Conservation (phyloP, 2,329 filamentous ascomycete genomes). For the Chrysosporium queenslandicum region DNA sequence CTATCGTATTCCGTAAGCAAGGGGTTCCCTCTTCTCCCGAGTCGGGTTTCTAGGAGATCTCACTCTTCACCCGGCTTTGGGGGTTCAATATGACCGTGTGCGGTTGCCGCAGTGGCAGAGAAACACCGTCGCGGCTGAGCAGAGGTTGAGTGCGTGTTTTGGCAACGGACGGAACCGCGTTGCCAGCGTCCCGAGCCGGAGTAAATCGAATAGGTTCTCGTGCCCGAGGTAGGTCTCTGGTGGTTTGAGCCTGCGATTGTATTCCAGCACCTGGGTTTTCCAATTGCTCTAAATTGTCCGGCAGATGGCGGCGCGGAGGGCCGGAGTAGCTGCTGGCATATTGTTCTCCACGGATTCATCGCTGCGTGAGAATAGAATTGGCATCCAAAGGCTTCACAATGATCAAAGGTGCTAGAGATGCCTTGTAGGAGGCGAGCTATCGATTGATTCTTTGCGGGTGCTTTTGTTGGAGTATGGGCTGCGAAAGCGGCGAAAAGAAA, state of each 20-base stretch:
- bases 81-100: constrained; percentile 70
- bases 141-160: not conserved
- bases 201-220: not conserved
- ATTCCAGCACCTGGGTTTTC: constrained; percentile 7
- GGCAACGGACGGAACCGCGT: not conserved
- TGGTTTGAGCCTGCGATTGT: not conserved
- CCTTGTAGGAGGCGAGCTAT: no score
- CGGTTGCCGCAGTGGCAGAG: constrained; percentile 42
- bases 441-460: no score
- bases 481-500: constrained; percentile 6
- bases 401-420: no score
- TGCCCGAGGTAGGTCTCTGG: not conserved
- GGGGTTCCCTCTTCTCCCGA: not conserved
- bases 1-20: constrained; percentile 36
- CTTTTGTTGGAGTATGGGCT: not conserved
- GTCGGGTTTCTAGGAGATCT: constrained; percentile 26
- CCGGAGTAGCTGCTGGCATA: constrained; percentile 10
- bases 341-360: constrained; percentile 9
- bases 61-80: constrained; percentile 91
- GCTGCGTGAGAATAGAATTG: not conserved
- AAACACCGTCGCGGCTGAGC: constrained; percentile 1
- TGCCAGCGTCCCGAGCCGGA: not conserved
- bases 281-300: constrained; percentile 2
- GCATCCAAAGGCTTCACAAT: not conserved
- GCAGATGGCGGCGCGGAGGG: not conserved